Conservation (phyloP, 192 early-diverging fungal species). For the Podila verticillata region DNA sequence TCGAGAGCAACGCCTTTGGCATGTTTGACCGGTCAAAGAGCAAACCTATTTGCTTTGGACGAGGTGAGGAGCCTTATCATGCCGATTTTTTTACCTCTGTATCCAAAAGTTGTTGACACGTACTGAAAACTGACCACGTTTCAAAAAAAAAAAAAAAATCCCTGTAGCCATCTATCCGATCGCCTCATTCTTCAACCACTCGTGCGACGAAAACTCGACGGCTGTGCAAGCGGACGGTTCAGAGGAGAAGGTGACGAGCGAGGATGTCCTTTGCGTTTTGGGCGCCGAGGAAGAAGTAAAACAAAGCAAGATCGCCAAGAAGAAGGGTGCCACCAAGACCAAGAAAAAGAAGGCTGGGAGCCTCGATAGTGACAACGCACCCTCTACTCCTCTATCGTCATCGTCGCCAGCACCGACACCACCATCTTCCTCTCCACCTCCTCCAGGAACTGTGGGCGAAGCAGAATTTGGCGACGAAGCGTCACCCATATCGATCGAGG, state of each 20-base stretch:
- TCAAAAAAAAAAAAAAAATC: too few relatives aligned
- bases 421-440: not conserved
- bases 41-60: slow-evolving; percentile 52
- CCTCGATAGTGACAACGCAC: not conserved
- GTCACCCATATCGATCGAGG: slow-evolving; percentile 7
- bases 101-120: too few relatives aligned
- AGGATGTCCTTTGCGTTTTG: slow-evolving; percentile 14
- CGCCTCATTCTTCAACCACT: slow-evolving; percentile 76
- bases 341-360: not conserved
- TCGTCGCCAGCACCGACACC: not conserved
- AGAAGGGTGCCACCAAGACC: not conserved
- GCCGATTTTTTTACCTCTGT: too few relatives aligned
- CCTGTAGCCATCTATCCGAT: slow-evolving; percentile 68
- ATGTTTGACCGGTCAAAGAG: slow-evolving; percentile 59
- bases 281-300: not conserved
- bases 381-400: not conserved
- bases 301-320: too few relatives aligned
- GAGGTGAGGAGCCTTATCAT: slow-evolving; percentile 57
- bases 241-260: slow-evolving; percentile 6
- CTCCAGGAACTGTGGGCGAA: not conserved
- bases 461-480: not conserved
- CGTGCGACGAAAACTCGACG: slow-evolving; percentile 63
- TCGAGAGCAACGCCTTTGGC: slow-evolving; percentile 80
- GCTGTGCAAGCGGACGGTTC: slow-evolving; percentile 46
- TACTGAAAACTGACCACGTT: too few relatives aligned